A percentile compares a stretch with the other conserved stretches of the same genome.
Conservation (phyloP, 2,329 filamentous ascomycete genomes). For the Aureobasidium sp. region DNA sequence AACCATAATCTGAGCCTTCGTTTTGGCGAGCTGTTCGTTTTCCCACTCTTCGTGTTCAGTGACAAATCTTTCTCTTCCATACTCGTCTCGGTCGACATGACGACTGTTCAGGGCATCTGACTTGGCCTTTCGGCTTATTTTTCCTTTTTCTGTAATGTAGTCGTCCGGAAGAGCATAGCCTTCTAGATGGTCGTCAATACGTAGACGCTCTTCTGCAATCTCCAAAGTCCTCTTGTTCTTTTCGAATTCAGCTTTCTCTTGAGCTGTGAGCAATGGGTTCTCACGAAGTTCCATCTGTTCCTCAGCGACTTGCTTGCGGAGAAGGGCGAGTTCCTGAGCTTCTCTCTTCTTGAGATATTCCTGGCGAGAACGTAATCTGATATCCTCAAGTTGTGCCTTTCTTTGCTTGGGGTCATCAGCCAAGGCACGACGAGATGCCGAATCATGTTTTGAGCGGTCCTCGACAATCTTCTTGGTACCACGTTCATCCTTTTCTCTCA, state of each 20-base stretch:
- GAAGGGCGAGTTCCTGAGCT: constrained; percentile 72
- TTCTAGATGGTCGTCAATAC: constrained; percentile 86
- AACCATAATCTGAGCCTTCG: constrained; percentile 74
- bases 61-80: constrained; percentile 79
- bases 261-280: constrained; percentile 65
- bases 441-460: constrained; percentile 45
- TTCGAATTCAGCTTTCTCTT: constrained; percentile 80
- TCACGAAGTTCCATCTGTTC: constrained; percentile 71
- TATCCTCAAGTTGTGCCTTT: constrained; percentile 66
- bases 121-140: constrained; percentile 80
- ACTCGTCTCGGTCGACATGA: constrained; percentile 80
- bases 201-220: constrained; percentile 63
- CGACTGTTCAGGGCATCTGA: constrained; percentile 84
- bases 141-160: constrained; percentile 89
- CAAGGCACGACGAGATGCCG: constrained; percentile 54
- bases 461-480: constrained; percentile 62
- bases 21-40: constrained; percentile 77
- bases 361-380: constrained; percentile 78
- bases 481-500: constrained; percentile 64
- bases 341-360: constrained; percentile 93
- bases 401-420: constrained; percentile 62
- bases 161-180: constrained; percentile 92
- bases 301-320: constrained; percentile 84
- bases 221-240: constrained; percentile 66
- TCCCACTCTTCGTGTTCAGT: constrained; percentile 98